Evolutionary conservation across 2,329 filamentous ascomycete species (phyloP).

Genomic region (Cordyceps militaris): DNA sequence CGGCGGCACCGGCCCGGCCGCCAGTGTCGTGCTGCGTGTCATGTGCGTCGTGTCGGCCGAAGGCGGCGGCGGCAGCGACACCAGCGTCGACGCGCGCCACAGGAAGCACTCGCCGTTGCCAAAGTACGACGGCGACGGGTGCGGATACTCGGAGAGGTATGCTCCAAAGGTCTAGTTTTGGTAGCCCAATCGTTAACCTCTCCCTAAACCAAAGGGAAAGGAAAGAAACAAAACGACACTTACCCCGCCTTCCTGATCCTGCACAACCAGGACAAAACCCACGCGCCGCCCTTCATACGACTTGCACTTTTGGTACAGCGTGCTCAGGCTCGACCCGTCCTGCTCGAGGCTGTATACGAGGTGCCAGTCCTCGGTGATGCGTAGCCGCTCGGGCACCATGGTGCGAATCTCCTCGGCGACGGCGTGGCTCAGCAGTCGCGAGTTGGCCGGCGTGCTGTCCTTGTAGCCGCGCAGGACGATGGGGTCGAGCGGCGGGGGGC

Average conservation of each 20-base stretch:
- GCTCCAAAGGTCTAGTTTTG: slow-evolving; percentile 69
- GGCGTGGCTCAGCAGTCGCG: slow-evolving; percentile 60
- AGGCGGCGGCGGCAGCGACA: slow-evolving; percentile 44
- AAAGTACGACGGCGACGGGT: slow-evolving; percentile 77
- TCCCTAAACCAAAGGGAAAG: not conserved
- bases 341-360: slow-evolving; percentile 86
- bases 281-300: slow-evolving; percentile 61
- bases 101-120: slow-evolving; percentile 92
- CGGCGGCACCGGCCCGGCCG: slow-evolving; percentile 17
- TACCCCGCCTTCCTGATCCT: slow-evolving; percentile 68
- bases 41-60: slow-evolving; percentile 45
- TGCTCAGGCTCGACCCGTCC: slow-evolving; percentile 80
- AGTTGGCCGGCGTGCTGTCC: slow-evolving; percentile 49
- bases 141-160: slow-evolving; percentile 84
- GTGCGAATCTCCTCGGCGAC: slow-evolving; percentile 91
- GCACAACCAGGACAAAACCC: slow-evolving; percentile 83
- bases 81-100: slow-evolving; percentile 53
- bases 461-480: slow-evolving; percentile 62
- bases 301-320: slow-evolving; percentile 75
- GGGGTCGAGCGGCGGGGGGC: slow-evolving; percentile 82
- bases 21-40: slow-evolving; percentile 33
- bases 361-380: slow-evolving; percentile 81
- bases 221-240: slow-evolving; percentile 11
- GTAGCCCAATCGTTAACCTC: not conserved
- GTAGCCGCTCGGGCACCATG: slow-evolving; percentile 77